Evolutionary conservation across 345 rosid genomes (phyloP), one percentile per base, ranked within the genome.

Genomic region (Murraya koenigii): DNA sequence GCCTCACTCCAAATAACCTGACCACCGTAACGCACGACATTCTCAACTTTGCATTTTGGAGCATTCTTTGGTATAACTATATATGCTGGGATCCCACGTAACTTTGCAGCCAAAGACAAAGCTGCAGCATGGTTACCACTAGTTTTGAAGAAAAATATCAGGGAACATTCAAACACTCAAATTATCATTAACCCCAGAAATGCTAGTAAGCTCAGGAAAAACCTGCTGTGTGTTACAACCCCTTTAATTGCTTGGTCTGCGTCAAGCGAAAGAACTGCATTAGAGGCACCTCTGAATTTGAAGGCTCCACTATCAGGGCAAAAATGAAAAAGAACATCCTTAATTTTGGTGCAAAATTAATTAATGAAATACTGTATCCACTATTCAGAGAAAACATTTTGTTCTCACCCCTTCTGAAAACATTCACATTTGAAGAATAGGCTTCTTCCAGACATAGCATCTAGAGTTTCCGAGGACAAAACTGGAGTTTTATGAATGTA

Each of bases 51-150:
- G 87, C 97, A 95, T 60, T 84, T 87, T 35, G 97, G 97, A 81
- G 98, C 98, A 84, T 86, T 90, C 84, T 90, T 88, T 0, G 97
- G 98, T 77, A 95, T 80, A 80, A 93, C 95, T 67, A 93, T 80
- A 75, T 87, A 87, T 11, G 97, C 92, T 0, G 95, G 91, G 65
- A 93, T 88, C 23, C 95, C 91, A 47, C 90, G 84, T 77, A 86
- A 63, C 69, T 88, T 93, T 55, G 98, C 97, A 79, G 98, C 98
- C 88, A 95, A 84, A 47, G 97, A 81, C 87, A 95, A 87, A 33
- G 98, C 97, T 69, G 97, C 98, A 82, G 98, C 97, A 86, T 95
- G 98, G 84, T 93, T 93, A 30, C 98, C 97, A 71, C 97, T 95
- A 82, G 81, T 79, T 77, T 77, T 41, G 77, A 49, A 77, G 76